Percentiles rank a stretch among this genome's conserved stretches.
These are phyloP conservation scores for Cordyceps militaris DNA, from an alignment of 2,329 filamentous ascomycete genomes.

Conservation along the genomic window DNA sequence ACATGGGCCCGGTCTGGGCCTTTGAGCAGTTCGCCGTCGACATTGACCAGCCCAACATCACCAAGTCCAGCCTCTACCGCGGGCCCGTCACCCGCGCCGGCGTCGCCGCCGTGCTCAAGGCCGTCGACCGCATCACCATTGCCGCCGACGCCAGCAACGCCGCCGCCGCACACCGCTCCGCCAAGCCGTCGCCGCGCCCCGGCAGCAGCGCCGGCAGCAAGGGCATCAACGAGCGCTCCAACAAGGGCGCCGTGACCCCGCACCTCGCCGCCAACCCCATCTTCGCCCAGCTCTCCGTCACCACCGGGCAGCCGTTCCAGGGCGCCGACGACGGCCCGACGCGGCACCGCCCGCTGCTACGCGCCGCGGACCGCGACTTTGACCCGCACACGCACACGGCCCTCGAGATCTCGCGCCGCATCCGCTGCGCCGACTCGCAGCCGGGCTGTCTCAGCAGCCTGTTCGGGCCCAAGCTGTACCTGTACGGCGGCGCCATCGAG, in stretches of 20 bases:
- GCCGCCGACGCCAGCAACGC: slow-evolving; percentile 16
- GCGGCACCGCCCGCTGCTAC: slow-evolving; percentile 31
- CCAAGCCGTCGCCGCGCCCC: slow-evolving; percentile 12
- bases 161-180: background rate
- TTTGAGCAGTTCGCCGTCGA: slow-evolving; percentile 35
- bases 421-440: slow-evolving; percentile 35
- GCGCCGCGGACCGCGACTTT: slow-evolving; percentile 31
- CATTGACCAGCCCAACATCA: slow-evolving; percentile 32
- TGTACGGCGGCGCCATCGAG: slow-evolving; percentile 36
- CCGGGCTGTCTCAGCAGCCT: slow-evolving; percentile 32
- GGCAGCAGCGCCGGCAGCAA: background rate
- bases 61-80: slow-evolving; percentile 35
- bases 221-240: background rate
- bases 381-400: slow-evolving; percentile 27
- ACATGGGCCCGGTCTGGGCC: slow-evolving; percentile 37
- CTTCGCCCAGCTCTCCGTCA: slow-evolving; percentile 26
- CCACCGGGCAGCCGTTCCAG: slow-evolving; percentile 28
- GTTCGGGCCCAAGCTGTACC: slow-evolving; percentile 30
- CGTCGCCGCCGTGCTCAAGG: slow-evolving; percentile 29
- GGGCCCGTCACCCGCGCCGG: slow-evolving; percentile 32
- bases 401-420: slow-evolving; percentile 33
- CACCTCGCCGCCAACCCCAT: slow-evolving; percentile 20
- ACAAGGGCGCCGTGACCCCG: slow-evolving; percentile 16
- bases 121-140: slow-evolving; percentile 29
- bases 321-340: slow-evolving; percentile 32